Evolutionary conservation across 768 basidiomycete genomes (phyloP).

Genomic region (Trametes elegans): DNA sequence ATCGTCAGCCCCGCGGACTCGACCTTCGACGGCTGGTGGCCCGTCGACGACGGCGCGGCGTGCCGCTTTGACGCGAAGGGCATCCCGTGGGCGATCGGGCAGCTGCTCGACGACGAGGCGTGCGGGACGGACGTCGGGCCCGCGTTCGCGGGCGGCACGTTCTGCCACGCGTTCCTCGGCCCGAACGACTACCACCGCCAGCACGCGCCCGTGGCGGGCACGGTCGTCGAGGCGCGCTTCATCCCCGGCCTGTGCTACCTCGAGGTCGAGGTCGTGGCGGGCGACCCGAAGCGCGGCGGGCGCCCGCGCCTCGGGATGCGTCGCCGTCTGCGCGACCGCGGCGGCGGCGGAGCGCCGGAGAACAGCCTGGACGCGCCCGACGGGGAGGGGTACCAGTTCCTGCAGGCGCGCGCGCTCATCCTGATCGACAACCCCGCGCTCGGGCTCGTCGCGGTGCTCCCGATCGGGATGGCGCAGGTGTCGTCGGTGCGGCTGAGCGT

Average conservation of each 20-base stretch:
- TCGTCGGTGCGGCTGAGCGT: slow-evolving; percentile 25
- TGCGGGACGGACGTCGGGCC: not conserved
- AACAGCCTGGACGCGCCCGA: slow-evolving; percentile 17
- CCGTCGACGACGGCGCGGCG: slow-evolving; percentile 7
- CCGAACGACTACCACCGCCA: slow-evolving; percentile 23
- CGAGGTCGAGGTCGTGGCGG: slow-evolving; percentile 13
- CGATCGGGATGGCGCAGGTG: slow-evolving; percentile 27
- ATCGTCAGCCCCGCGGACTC: slow-evolving; percentile 19
- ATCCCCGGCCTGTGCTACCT: slow-evolving; percentile 24
- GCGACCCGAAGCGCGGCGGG: not conserved
- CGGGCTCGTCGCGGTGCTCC: slow-evolving; percentile 26
- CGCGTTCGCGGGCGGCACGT: slow-evolving; percentile 16
- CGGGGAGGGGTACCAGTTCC: slow-evolving; percentile 24
- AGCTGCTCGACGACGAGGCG: slow-evolving; percentile 15
- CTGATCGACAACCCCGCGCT: slow-evolving; percentile 18
- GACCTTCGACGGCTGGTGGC: slow-evolving; percentile 17
- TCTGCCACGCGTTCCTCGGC: slow-evolving; percentile 21
- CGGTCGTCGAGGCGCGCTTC: slow-evolving; percentile 19
- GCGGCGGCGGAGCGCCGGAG: not conserved
- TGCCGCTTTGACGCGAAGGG: slow-evolving; percentile 17
- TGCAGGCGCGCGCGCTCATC: slow-evolving; percentile 22
- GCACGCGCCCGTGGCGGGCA: slow-evolving; percentile 23
- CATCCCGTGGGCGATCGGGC: slow-evolving; percentile 20
- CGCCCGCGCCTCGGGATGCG: not conserved
- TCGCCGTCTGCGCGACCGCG: not conserved